phyloP scores from a whole-genome alignment of 1,139 yeast genomes.

The Taphrina betulina region DNA sequence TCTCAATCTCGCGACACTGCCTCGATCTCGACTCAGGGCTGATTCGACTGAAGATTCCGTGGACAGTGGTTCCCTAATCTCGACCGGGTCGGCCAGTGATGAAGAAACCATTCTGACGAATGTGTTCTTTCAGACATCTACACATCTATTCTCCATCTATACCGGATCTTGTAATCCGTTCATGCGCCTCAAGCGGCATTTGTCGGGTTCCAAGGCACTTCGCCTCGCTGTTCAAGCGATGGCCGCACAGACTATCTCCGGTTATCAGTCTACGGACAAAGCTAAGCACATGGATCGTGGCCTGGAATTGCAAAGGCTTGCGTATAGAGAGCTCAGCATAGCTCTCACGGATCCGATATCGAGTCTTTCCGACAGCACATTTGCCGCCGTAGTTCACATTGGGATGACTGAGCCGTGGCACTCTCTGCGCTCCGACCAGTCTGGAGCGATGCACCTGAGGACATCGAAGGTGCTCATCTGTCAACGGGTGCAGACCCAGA shows the following conservation, averaged over 20 bases:
- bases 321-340: conserved; percentile 22
- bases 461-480: conserved; percentile 31
- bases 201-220: conserved; percentile 20
- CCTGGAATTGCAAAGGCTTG: conserved; percentile 28
- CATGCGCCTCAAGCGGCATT: conserved; percentile 18
- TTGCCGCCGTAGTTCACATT: conserved; percentile 28
- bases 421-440: conserved; percentile 24
- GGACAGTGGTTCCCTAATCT: background rate
- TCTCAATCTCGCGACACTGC: background rate
- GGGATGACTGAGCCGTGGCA: conserved; percentile 33
- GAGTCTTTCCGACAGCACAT: conserved; percentile 28
- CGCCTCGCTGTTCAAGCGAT: conserved; percentile 25
- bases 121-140: conserved; percentile 28
- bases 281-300: conserved; percentile 28
- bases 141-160: conserved; percentile 29
- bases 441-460: conserved; percentile 28
- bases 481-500: conserved; percentile 13
- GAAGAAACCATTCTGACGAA: conserved; percentile 16
- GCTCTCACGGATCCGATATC: conserved; percentile 22
- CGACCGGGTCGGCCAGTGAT: background rate
- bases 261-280: conserved; percentile 19
- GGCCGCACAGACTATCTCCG: conserved; percentile 29
- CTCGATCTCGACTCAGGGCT: no score
- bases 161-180: conserved; percentile 30
- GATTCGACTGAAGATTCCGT: background rate